Percentiles rank a stretch among this genome's conserved stretches.
These are phyloP conservation scores for Rhodotorula sp. DNA, from an alignment of 1,284 basidiomycete genomes.

Conservation along the genomic window DNA sequence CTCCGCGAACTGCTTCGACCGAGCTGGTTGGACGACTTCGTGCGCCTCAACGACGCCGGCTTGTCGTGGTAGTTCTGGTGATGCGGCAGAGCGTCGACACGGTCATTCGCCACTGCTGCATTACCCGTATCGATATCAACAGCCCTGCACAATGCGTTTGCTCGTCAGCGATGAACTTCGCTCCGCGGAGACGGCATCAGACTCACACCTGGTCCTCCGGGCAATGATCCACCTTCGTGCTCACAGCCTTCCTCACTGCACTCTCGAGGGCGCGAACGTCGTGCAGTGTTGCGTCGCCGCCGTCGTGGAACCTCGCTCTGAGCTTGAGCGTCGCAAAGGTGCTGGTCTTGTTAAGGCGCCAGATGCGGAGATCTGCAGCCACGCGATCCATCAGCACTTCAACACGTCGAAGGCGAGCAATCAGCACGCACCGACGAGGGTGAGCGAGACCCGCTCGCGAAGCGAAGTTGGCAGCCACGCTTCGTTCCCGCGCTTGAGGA, in stretches of 20 bases:
- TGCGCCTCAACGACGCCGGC: too few species aligned
- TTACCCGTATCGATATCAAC: background rate
- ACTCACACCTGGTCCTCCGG: background rate
- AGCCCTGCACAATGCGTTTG: background rate
- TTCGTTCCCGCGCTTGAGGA: background rate
- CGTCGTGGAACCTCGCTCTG: background rate
- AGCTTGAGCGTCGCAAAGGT: constrained; percentile 11
- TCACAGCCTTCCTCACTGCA: background rate
- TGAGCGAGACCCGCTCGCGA: background rate
- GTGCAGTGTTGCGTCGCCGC: background rate
- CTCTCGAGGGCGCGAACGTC: constrained; percentile 1
- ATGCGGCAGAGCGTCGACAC: background rate
- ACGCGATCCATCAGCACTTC: background rate
- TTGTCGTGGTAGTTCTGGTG: background rate
- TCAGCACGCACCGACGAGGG: constrained; percentile 5
- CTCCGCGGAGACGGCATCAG: background rate
- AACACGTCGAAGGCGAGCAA: too few species aligned
- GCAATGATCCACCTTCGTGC: too few species aligned
- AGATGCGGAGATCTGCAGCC: constrained; percentile 20
- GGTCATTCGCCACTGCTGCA: background rate
- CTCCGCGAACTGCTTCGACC: too few species aligned
- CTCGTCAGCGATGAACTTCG: background rate
- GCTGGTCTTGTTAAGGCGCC: constrained; percentile 9
- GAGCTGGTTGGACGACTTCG: too few species aligned
- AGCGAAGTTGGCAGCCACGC: background rate